Evolutionary conservation across 441 rosid genomes (phyloP).

Genomic region (Cnidoscolus chayamansa): DNA sequence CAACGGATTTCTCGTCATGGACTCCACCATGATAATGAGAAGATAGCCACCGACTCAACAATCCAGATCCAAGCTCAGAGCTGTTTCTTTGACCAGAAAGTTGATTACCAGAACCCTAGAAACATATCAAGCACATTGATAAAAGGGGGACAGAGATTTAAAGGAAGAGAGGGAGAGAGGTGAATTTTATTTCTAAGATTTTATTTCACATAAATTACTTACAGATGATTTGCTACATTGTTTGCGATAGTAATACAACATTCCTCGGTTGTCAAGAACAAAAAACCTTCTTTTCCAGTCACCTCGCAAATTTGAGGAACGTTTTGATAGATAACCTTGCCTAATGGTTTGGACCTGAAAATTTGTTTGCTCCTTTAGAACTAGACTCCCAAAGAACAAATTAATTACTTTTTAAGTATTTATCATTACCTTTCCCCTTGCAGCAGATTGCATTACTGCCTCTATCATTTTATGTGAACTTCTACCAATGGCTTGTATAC

Average conservation of each 20-base stretch:
- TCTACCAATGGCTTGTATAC: slow-evolving; percentile 94
- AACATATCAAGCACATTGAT: slow-evolving; percentile 14
- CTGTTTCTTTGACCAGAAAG: slow-evolving; percentile 83
- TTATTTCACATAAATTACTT: slow-evolving; percentile 31
- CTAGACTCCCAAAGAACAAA: slow-evolving; percentile 5
- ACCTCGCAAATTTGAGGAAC: slow-evolving; percentile 94
- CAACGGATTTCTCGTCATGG: slow-evolving; percentile 97
- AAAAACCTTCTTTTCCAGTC: slow-evolving; percentile 98
- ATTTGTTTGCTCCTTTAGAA: slow-evolving; percentile 19
- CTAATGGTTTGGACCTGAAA: slow-evolving; percentile 94
- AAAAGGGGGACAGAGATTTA: not conserved
- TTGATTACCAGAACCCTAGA: slow-evolving; percentile 75
- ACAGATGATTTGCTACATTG: slow-evolving; percentile 68
- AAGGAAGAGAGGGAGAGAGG: too few relatives aligned
- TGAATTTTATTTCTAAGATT: too few relatives aligned
- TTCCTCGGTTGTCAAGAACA: slow-evolving; percentile 96
- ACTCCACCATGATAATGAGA: slow-evolving; percentile 87
- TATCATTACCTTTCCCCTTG: slow-evolving; percentile 81
- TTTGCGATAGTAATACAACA: slow-evolving; percentile 94
- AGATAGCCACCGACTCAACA: slow-evolving; percentile 95
- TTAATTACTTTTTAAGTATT: slow-evolving; percentile 12
- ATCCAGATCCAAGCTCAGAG: slow-evolving; percentile 99
- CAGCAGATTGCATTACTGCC: slow-evolving; percentile 99
- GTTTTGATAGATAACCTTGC: slow-evolving; percentile 94
- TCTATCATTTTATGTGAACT: slow-evolving; percentile 99